Percentiles rank a stretch among this genome's conserved stretches.
These are phyloP conservation scores for Solanum aculeatissimum DNA, from an alignment of 305 asterid genomes.

Conservation along the genomic window DNA sequence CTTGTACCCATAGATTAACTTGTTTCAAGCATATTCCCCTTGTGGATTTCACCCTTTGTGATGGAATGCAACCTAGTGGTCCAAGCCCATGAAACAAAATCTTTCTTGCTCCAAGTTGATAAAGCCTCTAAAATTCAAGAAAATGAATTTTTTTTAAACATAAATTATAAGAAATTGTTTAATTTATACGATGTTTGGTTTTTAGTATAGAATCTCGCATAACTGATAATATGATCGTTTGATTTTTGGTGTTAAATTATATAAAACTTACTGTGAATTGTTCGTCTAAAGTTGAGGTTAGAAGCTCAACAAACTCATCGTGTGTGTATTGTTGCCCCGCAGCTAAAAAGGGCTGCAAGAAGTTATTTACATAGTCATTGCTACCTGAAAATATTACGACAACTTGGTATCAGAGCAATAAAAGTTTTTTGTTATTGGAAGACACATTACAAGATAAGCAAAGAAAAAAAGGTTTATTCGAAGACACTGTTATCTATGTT, in stretches of 20 bases:
- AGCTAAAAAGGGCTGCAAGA: constrained; percentile 56
- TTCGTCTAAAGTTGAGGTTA: constrained; percentile 45
- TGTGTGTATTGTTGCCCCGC: constrained; percentile 60
- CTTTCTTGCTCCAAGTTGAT: constrained; percentile 67
- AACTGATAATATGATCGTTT: neutral
- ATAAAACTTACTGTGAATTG: constrained; percentile 34
- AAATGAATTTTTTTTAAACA: too few species aligned
- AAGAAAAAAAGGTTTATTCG: neutral
- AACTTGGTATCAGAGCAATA: neutral
- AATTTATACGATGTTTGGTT: neutral
- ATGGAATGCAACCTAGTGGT: constrained; percentile 78
- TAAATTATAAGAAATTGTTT: too few species aligned
- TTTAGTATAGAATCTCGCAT: neutral
- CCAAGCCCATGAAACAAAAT: constrained; percentile 60
- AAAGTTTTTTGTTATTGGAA: neutral
- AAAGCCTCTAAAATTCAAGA: constrained; percentile 33
- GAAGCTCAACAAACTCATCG: constrained; percentile 45
- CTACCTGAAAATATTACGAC: constrained; percentile 36
- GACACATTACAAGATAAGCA: neutral
- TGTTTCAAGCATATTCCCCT: constrained; percentile 46
- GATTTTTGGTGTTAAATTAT: neutral
- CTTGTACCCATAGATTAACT: constrained; percentile 54
- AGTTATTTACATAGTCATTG: constrained; percentile 80
- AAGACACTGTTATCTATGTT: neutral
- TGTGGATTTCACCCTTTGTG: constrained; percentile 53